Percentiles rank a stretch among this genome's conserved stretches.
Conservation (phyloP, 192 early-diverging fungal genomes). For the Linnemannia hyalina region DNA sequence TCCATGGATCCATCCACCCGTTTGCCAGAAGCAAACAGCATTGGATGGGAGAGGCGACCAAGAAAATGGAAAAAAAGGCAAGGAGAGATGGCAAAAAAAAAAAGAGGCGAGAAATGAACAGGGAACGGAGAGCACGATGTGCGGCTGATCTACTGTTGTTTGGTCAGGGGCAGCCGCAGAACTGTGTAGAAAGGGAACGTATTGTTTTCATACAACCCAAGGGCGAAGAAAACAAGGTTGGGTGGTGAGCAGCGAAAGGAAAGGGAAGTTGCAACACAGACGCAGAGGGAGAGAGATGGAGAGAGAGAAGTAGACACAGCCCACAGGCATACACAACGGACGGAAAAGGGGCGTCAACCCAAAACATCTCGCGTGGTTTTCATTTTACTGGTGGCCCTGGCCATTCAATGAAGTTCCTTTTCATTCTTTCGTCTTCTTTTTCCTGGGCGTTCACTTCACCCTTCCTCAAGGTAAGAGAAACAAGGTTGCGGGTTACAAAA, state of each 20-base stretch:
- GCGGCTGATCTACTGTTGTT: background rate
- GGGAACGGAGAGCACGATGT: background rate
- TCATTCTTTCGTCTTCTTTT: background rate
- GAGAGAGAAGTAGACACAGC: background rate
- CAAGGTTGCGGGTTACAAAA: background rate
- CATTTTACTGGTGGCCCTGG: background rate
- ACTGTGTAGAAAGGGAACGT: background rate
- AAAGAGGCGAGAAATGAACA: background rate
- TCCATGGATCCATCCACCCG: background rate
- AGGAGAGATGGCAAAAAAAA: background rate
- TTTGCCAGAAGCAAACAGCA: background rate
- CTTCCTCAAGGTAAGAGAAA: background rate
- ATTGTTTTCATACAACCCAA: background rate
- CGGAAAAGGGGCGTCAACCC: background rate
- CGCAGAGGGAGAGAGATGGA: no score
- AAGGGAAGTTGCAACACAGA: background rate
- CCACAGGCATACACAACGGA: background rate
- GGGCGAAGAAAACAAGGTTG: background rate
- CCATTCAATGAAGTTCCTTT: background rate
- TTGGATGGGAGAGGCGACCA: background rate
- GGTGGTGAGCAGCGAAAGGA: background rate
- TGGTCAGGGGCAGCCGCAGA: constrained; percentile 8
- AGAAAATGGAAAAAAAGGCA: background rate
- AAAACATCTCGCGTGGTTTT: constrained; percentile 1
- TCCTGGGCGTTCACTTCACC: background rate